Evolutionary conservation across 1,139 yeast genomes (phyloP), one percentile per base, ranked within the genome.

Genomic region (Zygoascus hellenicus): DNA sequence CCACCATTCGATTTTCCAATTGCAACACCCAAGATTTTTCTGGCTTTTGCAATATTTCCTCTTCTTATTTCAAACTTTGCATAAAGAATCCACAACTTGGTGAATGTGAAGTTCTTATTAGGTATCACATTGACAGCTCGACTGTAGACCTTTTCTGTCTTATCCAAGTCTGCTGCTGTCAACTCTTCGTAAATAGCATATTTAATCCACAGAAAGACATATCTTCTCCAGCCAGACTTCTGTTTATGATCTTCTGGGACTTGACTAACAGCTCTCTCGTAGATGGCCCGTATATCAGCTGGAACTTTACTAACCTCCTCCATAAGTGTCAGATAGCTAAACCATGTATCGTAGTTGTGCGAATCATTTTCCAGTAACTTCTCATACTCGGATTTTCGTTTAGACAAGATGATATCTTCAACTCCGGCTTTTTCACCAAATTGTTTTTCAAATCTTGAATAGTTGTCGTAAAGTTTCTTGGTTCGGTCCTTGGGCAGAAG

Each of bases 61-160:
- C 80, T 79, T 34, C 97, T 72, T 4, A 89, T 65, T 62, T 87
- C 94, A 67, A 84, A 89, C 49, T 86, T 76, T 2, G 89, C 82
- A 63, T 66, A 81, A 51, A 74, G 65, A 3, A 79, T 72, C 97
- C 97, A 90, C 2, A 84, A 59, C 53, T 85, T 84, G 5, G 81
- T 81, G 60, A 86, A 84, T 0, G 87, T 77, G 55, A 87, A 80
- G 2, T 56, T 48, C 44, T 72, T 67, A 53, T 80, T 81, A 0
- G 94, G 88, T 3, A 85, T 70, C 0, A 70, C 48, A 19, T 70
- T 66, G 1, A 82, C 47, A 35, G 82, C 65, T 30, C 68, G 64
- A 40, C 70, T 64, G 75, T 82, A 89, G 1, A 78, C 58, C 1
- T 59, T 59, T 42, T 89, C 66, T 0, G 87, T 75, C 1, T 63